Evolutionary conservation across 2,329 filamentous ascomycete genomes (phyloP).

Genomic region (Botrytis cinerea): DNA sequence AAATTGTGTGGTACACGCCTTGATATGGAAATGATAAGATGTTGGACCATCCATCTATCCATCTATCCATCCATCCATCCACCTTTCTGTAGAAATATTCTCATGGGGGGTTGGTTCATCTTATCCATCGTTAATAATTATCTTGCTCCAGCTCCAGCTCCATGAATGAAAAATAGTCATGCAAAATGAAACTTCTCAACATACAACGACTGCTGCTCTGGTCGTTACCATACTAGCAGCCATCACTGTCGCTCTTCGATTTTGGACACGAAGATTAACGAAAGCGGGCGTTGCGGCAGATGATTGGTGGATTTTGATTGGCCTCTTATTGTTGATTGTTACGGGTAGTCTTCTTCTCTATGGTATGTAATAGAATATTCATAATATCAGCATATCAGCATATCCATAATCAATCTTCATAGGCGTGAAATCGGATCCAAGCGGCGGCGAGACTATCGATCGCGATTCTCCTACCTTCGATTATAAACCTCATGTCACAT

Average conservation of each 20-base stretch:
- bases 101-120: neutral
- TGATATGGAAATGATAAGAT: slow-evolving; percentile 10
- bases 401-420: neutral
- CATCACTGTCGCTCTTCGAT: slow-evolving; percentile 24
- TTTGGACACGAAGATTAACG: slow-evolving; percentile 18
- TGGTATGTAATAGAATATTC: slow-evolving; percentile 10
- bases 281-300: slow-evolving; percentile 23
- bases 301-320: slow-evolving; percentile 27
- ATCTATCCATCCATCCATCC: neutral
- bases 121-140: neutral
- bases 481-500: slow-evolving; percentile 18
- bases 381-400: neutral
- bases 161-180: slow-evolving; percentile 7
- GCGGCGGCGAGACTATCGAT: slow-evolving; percentile 19
- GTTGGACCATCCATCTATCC: neutral
- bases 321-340: neutral
- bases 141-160: neutral
- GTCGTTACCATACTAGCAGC: slow-evolving; percentile 21
- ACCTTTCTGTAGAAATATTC: neutral
- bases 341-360: slow-evolving; percentile 16
- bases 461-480: slow-evolving; percentile 22
- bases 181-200: slow-evolving; percentile 10
- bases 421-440: slow-evolving; percentile 23
- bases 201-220: slow-evolving; percentile 15
- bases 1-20: neutral